These are phyloP conservation scores for Toxicodendron radicans DNA, from an alignment of 345 rosid species.

Conservation along the genomic window DNA sequence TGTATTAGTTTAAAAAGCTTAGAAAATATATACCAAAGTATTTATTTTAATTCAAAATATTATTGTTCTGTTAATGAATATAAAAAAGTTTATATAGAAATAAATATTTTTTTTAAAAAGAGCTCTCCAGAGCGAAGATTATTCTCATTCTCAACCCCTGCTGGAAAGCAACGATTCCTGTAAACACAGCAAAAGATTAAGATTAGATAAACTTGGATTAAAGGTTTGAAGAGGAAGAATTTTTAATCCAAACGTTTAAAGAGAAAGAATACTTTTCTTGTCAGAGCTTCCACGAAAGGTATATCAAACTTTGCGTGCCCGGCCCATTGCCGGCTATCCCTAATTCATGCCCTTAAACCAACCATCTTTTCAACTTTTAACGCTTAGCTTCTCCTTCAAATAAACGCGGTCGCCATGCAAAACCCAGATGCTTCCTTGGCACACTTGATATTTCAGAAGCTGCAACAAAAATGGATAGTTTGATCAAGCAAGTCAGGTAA, in stretches of 20 bases:
- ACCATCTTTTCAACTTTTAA: neutral
- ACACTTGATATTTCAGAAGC: neutral
- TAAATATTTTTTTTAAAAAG: too few species aligned
- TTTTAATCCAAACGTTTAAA: neutral
- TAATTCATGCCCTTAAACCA: too few species aligned
- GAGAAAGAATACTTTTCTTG: slow-evolving; percentile 41
- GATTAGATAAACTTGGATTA: neutral
- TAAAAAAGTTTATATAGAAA: too few species aligned
- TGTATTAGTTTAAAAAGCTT: too few species aligned
- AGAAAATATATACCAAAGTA: too few species aligned
- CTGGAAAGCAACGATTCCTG: neutral
- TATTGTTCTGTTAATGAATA: too few species aligned
- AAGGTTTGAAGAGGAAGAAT: slow-evolving; percentile 1
- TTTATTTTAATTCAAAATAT: too few species aligned
- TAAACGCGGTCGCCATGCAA: slow-evolving; percentile 18
- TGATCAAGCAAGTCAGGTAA: slow-evolving; percentile 40
- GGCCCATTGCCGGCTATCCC: neutral
- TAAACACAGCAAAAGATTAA: neutral
- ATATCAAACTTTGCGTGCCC: slow-evolving; percentile 37
- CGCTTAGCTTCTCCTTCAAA: slow-evolving; percentile 35
- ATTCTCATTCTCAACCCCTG: neutral
- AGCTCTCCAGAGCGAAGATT: slow-evolving; percentile 10
- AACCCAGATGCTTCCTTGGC: slow-evolving; percentile 1
- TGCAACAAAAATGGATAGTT: slow-evolving; percentile 31
- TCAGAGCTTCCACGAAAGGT: slow-evolving; percentile 39